Base-by-base conservation (phyloP, 2,329 filamentous ascomycete species). In the Phaeosphaeriaceae sp. region DNA sequence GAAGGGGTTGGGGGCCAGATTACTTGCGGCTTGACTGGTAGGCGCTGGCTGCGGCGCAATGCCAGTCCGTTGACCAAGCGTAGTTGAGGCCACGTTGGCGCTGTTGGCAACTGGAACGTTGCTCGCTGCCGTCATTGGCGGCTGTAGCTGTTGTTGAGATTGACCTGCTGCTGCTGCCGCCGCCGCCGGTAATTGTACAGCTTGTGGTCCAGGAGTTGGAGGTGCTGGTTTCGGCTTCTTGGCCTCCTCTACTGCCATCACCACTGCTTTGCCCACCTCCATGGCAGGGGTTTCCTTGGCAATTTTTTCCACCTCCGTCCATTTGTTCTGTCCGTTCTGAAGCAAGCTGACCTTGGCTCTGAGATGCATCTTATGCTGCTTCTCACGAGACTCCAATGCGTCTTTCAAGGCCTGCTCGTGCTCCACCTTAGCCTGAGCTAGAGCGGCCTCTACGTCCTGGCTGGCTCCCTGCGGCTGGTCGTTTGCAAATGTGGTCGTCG, bases 191-290 rank as follows among this genome's bases (percentile, higher is more conserved):
- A 59, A 48, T 48, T 58, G 64, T 47, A 60, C 65, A 40, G 61
- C 60, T 36, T 65, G 60, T 19, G 58, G 62, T 48, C 68, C 54
- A 15, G 64, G 68, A 42, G 72, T 53, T 20, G 60, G 52, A 2
- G 53, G 51, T 40, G 51, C 56, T 45, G 82, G 75, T 73, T 87
- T 90, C 11, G 87, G 85, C 53, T 79, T 82, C 78, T 94, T 93
- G 0, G 90, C 93, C 51, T 91, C 81, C 62, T 90, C 88, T 78
- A 94, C 93, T 0, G 90, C 93, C 53, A 91, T 80, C 62, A 89
- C 88, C 91, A 92, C 97, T 0, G 97, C 93, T 76, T 97, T 93
- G 10, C 82, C 86, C 3, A 98, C 92, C 0, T 93, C 87, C 73
- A 88, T 89, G 68, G 94, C 84, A 0, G 94, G 94, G 0, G 93